Evolutionary conservation across 345 rosid species (phyloP).

Genomic region (Psidium friedrichsthalianum): DNA sequence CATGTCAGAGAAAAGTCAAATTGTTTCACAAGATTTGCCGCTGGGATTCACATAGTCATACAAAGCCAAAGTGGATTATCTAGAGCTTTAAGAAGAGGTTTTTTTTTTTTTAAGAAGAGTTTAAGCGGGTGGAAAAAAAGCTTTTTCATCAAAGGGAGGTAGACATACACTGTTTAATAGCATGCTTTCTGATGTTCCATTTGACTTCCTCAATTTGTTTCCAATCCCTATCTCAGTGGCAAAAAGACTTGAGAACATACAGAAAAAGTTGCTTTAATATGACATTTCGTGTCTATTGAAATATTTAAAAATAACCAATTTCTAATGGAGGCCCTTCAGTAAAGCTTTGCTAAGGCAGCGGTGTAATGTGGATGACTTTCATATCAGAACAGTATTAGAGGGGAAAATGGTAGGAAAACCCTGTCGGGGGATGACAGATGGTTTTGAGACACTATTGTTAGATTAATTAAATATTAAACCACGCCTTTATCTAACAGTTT

Average conservation of each 20-base stretch:
- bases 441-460: neutral
- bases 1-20: neutral
- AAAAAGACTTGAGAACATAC: neutral
- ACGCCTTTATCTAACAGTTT: no score
- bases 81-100: neutral
- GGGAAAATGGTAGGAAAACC: neutral
- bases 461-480: no score
- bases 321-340: neutral
- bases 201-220: neutral
- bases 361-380: neutral
- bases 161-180: neutral
- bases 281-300: neutral
- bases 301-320: neutral
- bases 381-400: neutral
- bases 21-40: neutral
- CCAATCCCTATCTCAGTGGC: neutral
- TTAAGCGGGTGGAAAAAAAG: neutral
- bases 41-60: neutral
- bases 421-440: neutral
- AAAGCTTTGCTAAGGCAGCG: neutral
- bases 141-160: neutral
- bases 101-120: neutral
- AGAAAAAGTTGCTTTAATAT: neutral
- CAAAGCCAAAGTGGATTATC: neutral
- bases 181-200: neutral